Evolutionary conservation across 1,284 basidiomycete species (phyloP).

Genomic region (Moniliella sp.): DNA sequence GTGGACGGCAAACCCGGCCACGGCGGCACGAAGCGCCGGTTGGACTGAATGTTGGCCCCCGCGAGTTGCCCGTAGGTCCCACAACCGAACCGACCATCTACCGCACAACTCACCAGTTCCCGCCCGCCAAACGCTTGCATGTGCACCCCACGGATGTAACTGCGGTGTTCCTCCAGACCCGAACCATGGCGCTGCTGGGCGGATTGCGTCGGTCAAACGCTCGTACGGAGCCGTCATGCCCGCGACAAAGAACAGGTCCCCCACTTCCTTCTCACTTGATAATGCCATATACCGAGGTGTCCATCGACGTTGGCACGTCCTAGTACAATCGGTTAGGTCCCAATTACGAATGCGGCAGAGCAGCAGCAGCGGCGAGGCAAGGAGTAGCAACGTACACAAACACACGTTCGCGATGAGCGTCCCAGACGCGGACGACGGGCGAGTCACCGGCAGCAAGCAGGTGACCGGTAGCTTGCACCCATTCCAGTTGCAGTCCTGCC

Average conservation of each 20-base stretch:
- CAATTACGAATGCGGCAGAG: slow-evolving; percentile 3
- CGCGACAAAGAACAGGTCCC: slow-evolving; percentile 63
- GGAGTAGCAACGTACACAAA: slow-evolving; percentile 47
- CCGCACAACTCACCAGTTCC: slow-evolving; percentile 44
- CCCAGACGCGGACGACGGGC: slow-evolving; percentile 73
- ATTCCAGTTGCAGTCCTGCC: slow-evolving; percentile 66
- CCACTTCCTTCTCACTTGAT: slow-evolving; percentile 55
- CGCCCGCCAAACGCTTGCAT: slow-evolving; percentile 54
- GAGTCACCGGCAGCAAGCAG: slow-evolving; percentile 77
- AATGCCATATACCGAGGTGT: slow-evolving; percentile 72
- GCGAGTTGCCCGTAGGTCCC: slow-evolving; percentile 65
- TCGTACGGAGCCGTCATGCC: slow-evolving; percentile 80
- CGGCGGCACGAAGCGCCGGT: slow-evolving; percentile 13
- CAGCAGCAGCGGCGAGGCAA: neutral
- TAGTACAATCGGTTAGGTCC: slow-evolving; percentile 46
- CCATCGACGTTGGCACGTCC: too few species aligned
- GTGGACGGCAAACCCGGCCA: slow-evolving; percentile 72
- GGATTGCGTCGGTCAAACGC: slow-evolving; percentile 71
- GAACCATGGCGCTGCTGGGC: slow-evolving; percentile 61
- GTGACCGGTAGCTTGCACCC: slow-evolving; percentile 72
- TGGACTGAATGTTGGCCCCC: slow-evolving; percentile 48
- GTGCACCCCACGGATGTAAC: slow-evolving; percentile 76
- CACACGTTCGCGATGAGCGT: slow-evolving; percentile 69
- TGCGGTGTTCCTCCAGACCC: slow-evolving; percentile 55
- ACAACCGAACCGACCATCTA: slow-evolving; percentile 82